Evolutionary conservation across 2,329 filamentous ascomycete species (phyloP), one percentile per base, ranked within the genome.

Genomic region (Aspergillus sp.): DNA sequence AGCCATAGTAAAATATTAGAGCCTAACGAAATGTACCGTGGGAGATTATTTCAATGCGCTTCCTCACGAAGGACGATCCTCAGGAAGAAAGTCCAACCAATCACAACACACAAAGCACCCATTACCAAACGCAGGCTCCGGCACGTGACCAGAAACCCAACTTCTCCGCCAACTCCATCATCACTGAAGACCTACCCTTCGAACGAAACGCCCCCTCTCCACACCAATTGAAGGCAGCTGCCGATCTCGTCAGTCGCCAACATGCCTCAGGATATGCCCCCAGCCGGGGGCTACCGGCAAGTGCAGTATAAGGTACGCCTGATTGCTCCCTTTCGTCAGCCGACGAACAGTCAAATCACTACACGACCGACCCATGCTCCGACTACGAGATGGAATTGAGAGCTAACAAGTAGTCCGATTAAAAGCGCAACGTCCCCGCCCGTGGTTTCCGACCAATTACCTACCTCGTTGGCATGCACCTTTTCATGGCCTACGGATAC

Each of bases 241-340:
- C 57, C 58, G 59, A 54, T 39, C 46, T 56, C 53, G 51, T 51
- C 61, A 60, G 58, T 60, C 60, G 54, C 54, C 70, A 87, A 65
- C 73, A 97, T 98, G 93, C 88, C 90, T 82, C 93, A 98, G 85
- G 95, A 99, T 83, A 91, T 99, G 86, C 95, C 95, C 82, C 95
- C 95, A 69, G 77, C 80, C 73, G 95, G 93, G 82, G 95, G 95
- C 83, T 99, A 99, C 79, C 89, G 87, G 77, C 89, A 93, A 77
- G 89, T 99, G 66, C 95, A 99, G 81, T 99, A 97, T 84, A 96
- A 96, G 87, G 90, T 93, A 77, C 72, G 82, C 79, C 33, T 27
- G 41, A 19, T 37, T 13, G 9, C 33, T 9, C 34, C 24, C 30
- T 33, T 40, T 27, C 45, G n/a, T 33, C 22, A 37, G 33, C n/a